Base-by-base conservation (phyloP, 208 protist species). In the Trichomonas vaginalis region DNA sequence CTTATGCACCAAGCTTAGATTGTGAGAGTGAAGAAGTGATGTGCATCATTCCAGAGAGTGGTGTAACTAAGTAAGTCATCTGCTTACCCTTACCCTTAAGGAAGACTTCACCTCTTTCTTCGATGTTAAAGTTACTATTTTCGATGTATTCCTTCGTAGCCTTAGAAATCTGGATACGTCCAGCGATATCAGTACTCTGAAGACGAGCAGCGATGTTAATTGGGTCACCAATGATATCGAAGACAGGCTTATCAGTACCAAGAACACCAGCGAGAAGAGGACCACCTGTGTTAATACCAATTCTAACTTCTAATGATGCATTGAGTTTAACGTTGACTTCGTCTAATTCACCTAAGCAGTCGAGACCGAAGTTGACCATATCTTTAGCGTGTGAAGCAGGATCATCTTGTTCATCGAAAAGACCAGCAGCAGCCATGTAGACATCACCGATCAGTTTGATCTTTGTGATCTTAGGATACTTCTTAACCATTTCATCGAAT, bases 221-320 rank as follows among this genome's bases (percentile, higher is more conserved):
- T 48, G 86, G 86, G 45, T 92, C 86, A 92, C 86, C 86, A 51
- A 92, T 92, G 27, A 92, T 92, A 92, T 92, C 86, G 86, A 92
- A 92, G 17, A 51, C 45, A 40, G 86, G 86, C 37, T 92, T 92
- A 51, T 92, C 45, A 39, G 45, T 92, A 51, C 86, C 86, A 35
- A 92, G 46, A 35, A 92, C 45, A 92, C 86, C 86, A 51, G 86
- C 86, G 6, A 92, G 17, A 23, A 92, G n/a, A 35, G 86, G 86
- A 39, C 86, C 86, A 51, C 45, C 45, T 39, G 45, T 51, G 37
- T 92, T 92, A 39, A 92, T 45, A 39, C 86, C 86, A 51, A 92
- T 92, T 92, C 86, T 48, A 92, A 92, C n/a, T 35, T 51, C 8
- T 21, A 92, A 51, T 8, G 42, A 48, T 51, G 86, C 40, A 51